phyloP scores from a whole-genome alignment of 768 basidiomycete genomes.

The Suillus occidentalis region DNA sequence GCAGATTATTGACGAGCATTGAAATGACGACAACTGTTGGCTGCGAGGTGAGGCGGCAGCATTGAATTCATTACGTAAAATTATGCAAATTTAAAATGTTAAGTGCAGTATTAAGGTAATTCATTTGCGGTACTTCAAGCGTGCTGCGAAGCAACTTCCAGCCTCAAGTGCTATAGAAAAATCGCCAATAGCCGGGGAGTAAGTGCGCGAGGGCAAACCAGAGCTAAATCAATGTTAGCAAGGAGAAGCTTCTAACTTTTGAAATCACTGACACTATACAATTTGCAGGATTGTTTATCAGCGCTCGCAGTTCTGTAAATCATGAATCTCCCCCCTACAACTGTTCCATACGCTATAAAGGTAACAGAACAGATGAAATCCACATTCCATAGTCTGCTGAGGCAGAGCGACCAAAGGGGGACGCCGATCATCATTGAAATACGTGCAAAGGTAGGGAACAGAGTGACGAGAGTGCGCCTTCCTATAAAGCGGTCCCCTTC shows the following conservation, averaged over 20 bases:
- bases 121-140: too few species aligned
- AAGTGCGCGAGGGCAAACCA: slow-evolving; percentile 9
- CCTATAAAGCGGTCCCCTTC: slow-evolving; percentile 34
- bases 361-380: background rate
- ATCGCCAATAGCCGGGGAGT: slow-evolving; percentile 13
- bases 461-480: slow-evolving; percentile 38
- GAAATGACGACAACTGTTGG: background rate
- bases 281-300: slow-evolving; percentile 7
- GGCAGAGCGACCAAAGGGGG: slow-evolving; percentile 10
- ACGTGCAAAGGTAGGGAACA: slow-evolving; percentile 26
- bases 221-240: background rate
- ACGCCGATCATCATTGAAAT: slow-evolving; percentile 7
- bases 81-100: background rate
- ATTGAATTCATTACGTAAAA: background rate
- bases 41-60: background rate
- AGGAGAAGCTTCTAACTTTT: too few species aligned
- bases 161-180: slow-evolving; percentile 8
- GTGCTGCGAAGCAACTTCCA: background rate
- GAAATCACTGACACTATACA: slow-evolving; percentile 10
- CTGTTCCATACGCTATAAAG: slow-evolving; percentile 3
- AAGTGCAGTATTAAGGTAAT: too few species aligned
- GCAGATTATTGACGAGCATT: background rate
- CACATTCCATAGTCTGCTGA: slow-evolving; percentile 8
- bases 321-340: slow-evolving; percentile 7
- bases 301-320: slow-evolving; percentile 1